Conservation (phyloP, 495 filamentous ascomycete genomes). For the Lichenothelia convexa region DNA sequence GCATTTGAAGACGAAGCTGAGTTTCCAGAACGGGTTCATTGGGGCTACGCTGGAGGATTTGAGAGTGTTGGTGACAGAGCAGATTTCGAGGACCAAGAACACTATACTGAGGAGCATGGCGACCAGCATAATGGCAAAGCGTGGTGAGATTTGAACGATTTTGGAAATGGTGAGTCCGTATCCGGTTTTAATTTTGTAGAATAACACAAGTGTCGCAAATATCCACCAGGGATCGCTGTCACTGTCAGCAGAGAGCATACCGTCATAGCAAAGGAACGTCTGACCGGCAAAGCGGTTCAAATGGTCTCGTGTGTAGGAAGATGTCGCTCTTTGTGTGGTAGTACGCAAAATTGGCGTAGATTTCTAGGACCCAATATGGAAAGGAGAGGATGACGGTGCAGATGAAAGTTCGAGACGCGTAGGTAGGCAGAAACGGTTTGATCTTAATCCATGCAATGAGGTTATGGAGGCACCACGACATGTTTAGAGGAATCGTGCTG, state of each 20-base stretch:
- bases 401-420: constrained; percentile 10
- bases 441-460: constrained; percentile 19
- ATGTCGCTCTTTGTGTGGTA: constrained; percentile 15
- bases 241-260: not conserved
- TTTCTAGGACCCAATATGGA: constrained; percentile 18
- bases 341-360: constrained; percentile 18
- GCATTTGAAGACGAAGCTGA: constrained; percentile 38
- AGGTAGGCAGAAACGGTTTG: constrained; percentile 12
- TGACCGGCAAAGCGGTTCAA: constrained; percentile 28
- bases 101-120: constrained; percentile 33
- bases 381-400: constrained; percentile 12
- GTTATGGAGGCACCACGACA: constrained; percentile 18
- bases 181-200: constrained; percentile 33
- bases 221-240: constrained; percentile 39
- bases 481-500: constrained; percentile 16
- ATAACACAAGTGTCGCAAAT: constrained; percentile 29
- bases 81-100: constrained; percentile 32
- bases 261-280: not conserved
- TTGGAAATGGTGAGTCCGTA: constrained; percentile 31
- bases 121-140: constrained; percentile 34
- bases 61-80: constrained; percentile 11
- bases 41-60: constrained; percentile 9
- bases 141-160: constrained; percentile 29
- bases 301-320: constrained; percentile 28
- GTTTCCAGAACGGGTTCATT: constrained; percentile 27